These are phyloP conservation scores for Colletotrichum eremochloae DNA, from an alignment of 2,329 filamentous ascomycete genomes.

Conservation along the genomic window DNA sequence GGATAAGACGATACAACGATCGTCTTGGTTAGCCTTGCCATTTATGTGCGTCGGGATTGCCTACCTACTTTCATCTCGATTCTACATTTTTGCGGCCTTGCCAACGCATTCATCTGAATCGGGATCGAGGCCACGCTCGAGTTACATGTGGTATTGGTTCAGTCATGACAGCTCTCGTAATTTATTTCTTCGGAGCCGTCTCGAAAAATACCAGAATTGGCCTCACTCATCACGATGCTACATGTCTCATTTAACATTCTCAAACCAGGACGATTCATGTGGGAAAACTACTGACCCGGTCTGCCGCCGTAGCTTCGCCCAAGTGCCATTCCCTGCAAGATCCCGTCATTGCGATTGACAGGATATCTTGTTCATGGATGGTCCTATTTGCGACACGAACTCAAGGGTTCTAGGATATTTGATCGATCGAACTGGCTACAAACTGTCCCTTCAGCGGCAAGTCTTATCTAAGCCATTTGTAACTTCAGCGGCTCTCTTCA, in stretches of 20 bases:
- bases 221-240: not conserved
- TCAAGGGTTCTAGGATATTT: not conserved
- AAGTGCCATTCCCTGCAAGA: constrained; percentile 2
- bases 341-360: constrained; percentile 18
- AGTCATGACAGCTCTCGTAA: not conserved
- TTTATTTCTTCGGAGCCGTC: not conserved
- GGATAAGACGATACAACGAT: constrained; percentile 3
- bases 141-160: not conserved
- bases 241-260: not conserved
- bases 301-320: not conserved
- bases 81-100: not conserved
- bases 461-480: not conserved
- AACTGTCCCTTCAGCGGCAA: not conserved
- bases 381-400: constrained; percentile 21
- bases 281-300: not conserved
- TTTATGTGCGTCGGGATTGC: not conserved
- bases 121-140: not conserved
- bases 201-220: not conserved
- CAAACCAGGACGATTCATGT: not conserved
- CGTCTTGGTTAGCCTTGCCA: not conserved
- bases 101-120: not conserved
- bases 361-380: constrained; percentile 7
- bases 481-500: not conserved
- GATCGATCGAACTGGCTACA: not conserved
- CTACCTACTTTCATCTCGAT: not conserved